These are phyloP conservation scores for Basidioascus undulatus DNA, from an alignment of 768 basidiomycete species.

Conservation along the genomic window DNA sequence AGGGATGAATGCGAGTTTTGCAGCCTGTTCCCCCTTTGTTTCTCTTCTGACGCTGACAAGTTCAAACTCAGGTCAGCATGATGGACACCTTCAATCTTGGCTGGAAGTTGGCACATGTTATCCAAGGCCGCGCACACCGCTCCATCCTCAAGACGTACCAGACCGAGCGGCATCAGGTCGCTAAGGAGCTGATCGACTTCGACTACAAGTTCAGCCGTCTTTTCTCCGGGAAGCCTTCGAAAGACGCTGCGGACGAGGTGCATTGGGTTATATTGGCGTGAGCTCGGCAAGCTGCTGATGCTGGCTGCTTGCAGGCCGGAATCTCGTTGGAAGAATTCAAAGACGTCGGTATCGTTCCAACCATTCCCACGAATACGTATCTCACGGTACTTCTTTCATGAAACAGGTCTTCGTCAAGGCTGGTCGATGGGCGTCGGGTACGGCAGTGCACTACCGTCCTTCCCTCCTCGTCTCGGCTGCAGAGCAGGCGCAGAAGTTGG, in stretches of 20 bases:
- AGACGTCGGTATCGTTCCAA: conserved; percentile 14
- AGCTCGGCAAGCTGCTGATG: too few species aligned
- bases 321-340: conserved; percentile 28
- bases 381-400: neutral
- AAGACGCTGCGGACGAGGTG: conserved; percentile 20
- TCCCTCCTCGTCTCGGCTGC: conserved; percentile 24
- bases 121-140: conserved; percentile 30
- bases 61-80: conserved; percentile 57
- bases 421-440: neutral
- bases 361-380: conserved; percentile 24
- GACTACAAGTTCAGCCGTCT: conserved; percentile 37
- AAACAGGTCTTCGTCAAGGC: conserved; percentile 1
- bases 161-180: conserved; percentile 29
- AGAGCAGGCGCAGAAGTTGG: conserved; percentile 18
- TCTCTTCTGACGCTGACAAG: conserved; percentile 23
- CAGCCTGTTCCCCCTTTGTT: neutral
- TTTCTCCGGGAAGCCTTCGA: conserved; percentile 37
- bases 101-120: conserved; percentile 37
- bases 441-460: conserved; percentile 22
- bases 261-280: too few species aligned
- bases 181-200: conserved; percentile 45
- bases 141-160: conserved; percentile 27
- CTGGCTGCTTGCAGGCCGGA: too few species aligned
- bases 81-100: conserved; percentile 50
- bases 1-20: conserved; percentile 7